A percentile compares a stretch with the other conserved stretches of the same genome.
phyloP scores from a whole-genome alignment of 805 yeast species.

The Yamadazyma scolyti region DNA sequence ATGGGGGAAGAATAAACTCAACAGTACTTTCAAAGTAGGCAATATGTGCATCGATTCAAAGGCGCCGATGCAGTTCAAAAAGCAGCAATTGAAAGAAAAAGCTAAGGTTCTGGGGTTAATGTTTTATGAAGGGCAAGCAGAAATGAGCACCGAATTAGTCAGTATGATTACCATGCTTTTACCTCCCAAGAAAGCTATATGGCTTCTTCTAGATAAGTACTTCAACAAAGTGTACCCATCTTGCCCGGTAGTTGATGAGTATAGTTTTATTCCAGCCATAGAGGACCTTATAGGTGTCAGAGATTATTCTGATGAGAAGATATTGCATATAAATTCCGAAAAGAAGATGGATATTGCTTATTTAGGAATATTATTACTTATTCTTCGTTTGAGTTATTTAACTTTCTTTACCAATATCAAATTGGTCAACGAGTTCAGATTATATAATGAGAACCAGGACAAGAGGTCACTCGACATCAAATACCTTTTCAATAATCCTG shows the following conservation, averaged over 20 bases:
- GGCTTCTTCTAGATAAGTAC: constrained; percentile 55
- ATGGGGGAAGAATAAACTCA: too few relatives aligned
- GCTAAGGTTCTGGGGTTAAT: constrained; percentile 20
- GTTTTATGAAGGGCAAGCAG: constrained; percentile 22
- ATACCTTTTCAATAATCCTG: constrained; percentile 25
- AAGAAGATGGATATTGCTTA: constrained; percentile 29
- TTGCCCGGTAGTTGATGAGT: constrained; percentile 64
- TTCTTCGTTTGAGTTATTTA: constrained; percentile 31
- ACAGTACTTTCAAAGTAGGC: too few relatives aligned
- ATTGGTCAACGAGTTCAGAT: constrained; percentile 24
- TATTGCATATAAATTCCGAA: constrained; percentile 1
- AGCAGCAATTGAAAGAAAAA: constrained; percentile 13
- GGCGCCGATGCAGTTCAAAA: too few relatives aligned
- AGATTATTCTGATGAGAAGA: constrained; percentile 15
- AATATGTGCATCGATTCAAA: too few relatives aligned
- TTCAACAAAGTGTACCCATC: constrained; percentile 59
- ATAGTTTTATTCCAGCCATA: constrained; percentile 40
- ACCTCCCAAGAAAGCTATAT: constrained; percentile 53
- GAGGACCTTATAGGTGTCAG: constrained; percentile 42
- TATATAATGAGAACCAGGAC: too few relatives aligned
- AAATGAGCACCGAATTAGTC: constrained; percentile 18
- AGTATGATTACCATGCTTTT: constrained; percentile 29
- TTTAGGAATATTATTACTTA: constrained; percentile 29
- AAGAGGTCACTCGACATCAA: too few relatives aligned
- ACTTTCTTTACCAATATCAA: constrained; percentile 29